Base-by-base conservation (phyloP, 163 green algal species). In the Chlamydomonas reinhardtii region DNA sequence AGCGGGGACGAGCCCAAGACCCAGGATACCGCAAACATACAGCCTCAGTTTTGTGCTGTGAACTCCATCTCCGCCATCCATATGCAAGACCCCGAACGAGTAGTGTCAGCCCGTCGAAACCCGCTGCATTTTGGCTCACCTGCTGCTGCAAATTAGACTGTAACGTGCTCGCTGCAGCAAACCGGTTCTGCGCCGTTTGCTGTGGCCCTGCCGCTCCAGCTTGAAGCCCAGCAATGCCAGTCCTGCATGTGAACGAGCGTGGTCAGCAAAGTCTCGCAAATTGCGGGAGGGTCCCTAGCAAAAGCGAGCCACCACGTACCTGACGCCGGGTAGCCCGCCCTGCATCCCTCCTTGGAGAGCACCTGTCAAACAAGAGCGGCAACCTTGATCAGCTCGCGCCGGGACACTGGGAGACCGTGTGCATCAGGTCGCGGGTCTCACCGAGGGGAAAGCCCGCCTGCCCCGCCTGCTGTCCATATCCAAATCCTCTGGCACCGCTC, bases 141-240 rank as follows among this genome's bases (percentile, higher is more conserved):
- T 89, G 76, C 79, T 91, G 88, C 56, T 89, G 83, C 54, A 91
- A 32, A 62, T 88, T 91, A 14, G 61, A 78, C 62, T 88, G 88
- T 14, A 91, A 56, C 31, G 81, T 76, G 61, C 83, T 82, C 29
- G 86, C 81, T 16, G 80, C 74, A 73, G 76, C 66, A 35, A 86
- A 89, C 2, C 88, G 77, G 43, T 79, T 81, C 48, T 91, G 80
- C 35, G 61, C 80, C 39, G 76, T 62, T 25, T 87, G 83, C 32
- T 88, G 83, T 56, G 65, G 83, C 34, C 65, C 73, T 43, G 48
- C 76, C 16, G 64, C 56, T 32, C 59, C 70, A 1, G 76, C 84
- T 73, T 89, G 84, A 4, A 89, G 71, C 14, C 84, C 76, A 48
- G 76, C 70, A 27, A 89, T 70, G 20, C 86, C 86, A 65, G 66